Conservation (phyloP, 208 protist species). For the Vickermania spadyakhi region DNA sequence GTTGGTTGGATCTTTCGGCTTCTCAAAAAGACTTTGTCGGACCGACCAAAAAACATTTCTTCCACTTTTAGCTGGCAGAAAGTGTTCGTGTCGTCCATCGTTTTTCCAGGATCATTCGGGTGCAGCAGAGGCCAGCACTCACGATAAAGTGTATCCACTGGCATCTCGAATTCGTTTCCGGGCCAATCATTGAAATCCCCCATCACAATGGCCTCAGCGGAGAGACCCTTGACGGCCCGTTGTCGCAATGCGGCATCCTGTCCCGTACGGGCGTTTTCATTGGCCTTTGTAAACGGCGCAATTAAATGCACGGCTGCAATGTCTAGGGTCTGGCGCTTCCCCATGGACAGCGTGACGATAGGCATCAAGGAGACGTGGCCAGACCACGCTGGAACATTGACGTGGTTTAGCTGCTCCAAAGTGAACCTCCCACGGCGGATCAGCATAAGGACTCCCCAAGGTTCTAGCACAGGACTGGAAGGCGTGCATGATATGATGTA, state of each 20-base stretch:
- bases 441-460: constrained; percentile 81
- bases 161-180: constrained; percentile 80
- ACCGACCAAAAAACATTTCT: constrained; percentile 86
- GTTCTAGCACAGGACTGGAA: constrained; percentile 37
- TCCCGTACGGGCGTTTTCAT: constrained; percentile 60
- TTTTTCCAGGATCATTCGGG: constrained; percentile 59
- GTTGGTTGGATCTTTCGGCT: constrained; percentile 43
- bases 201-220: constrained; percentile 65
- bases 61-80: constrained; percentile 90
- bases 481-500: constrained; percentile 73
- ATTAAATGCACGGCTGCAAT: constrained; percentile 62
- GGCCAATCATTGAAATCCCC: constrained; percentile 91
- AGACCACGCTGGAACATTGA: constrained; percentile 83
- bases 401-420: constrained; percentile 41
- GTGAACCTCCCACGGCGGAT: constrained; percentile 39
- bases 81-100: constrained; percentile 88
- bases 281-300: constrained; percentile 65
- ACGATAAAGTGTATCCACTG: constrained; percentile 47
- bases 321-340: constrained; percentile 19
- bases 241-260: constrained; percentile 65
- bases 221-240: constrained; percentile 30
- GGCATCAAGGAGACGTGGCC: constrained; percentile 85
- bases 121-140: constrained; percentile 80
- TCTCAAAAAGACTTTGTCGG: constrained; percentile 79
- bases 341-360: constrained; percentile 34